A percentile compares a stretch with the other conserved stretches of the same genome.
These are phyloP conservation scores for Apiosordaria backusii DNA, from an alignment of 495 filamentous ascomycete genomes.

Conservation along the genomic window DNA sequence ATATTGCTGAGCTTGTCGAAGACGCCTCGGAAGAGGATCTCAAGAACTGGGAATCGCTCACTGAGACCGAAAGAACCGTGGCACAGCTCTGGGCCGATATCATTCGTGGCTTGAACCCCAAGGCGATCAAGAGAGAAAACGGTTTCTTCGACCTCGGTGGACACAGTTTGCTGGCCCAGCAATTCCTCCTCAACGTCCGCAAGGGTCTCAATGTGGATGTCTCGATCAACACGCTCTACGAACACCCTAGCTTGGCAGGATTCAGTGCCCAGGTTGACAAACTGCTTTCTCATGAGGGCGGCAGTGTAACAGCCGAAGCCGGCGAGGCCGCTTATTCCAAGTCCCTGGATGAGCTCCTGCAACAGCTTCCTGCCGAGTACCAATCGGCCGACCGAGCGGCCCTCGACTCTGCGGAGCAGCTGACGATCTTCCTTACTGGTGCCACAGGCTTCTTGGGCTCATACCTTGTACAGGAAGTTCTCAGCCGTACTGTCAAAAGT, in stretches of 20 bases:
- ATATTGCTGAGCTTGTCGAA: constrained; percentile 51
- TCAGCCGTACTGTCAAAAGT: constrained; percentile 54
- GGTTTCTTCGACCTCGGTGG: constrained; percentile 88
- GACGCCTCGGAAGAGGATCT: constrained; percentile 63
- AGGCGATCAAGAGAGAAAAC: constrained; percentile 60
- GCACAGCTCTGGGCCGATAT: constrained; percentile 41
- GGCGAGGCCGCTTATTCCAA: constrained; percentile 67
- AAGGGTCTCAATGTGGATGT: constrained; percentile 64
- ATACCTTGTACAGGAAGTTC: constrained; percentile 71
- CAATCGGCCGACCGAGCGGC: constrained; percentile 34
- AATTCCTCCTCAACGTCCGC: constrained; percentile 67
- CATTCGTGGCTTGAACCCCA: constrained; percentile 54
- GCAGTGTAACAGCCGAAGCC: constrained; percentile 43
- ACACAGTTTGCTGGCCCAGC: constrained; percentile 81
- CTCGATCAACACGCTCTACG: constrained; percentile 72
- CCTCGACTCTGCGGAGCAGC: constrained; percentile 31
- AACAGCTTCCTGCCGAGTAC: constrained; percentile 37
- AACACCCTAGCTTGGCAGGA: constrained; percentile 65
- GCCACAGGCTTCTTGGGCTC: constrained; percentile 90
- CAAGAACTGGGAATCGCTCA: constrained; percentile 62
- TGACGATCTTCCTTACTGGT: constrained; percentile 79
- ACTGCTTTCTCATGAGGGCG: constrained; percentile 35
- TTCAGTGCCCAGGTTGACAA: constrained; percentile 76
- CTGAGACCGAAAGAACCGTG: constrained; percentile 38
- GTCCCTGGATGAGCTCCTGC: constrained; percentile 48